Evolutionary conservation across 2,329 filamentous ascomycete species (phyloP), one percentile per base, ranked within the genome.

Genomic region (Penicillium sclerotigenum): DNA sequence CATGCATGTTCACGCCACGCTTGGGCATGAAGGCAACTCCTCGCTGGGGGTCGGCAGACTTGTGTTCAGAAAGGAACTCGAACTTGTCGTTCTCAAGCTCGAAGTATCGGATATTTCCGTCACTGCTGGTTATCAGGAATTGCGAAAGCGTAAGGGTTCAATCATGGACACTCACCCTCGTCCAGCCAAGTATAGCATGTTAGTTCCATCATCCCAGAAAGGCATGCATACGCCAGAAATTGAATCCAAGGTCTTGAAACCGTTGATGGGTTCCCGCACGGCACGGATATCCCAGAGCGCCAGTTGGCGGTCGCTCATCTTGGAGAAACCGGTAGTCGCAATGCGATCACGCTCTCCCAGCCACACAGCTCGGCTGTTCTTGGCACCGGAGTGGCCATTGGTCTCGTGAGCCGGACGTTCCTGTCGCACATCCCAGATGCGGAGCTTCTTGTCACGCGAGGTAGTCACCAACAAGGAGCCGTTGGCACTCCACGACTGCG

Each of bases 61-160:
- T 96, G 83, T 97, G 94, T 74, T 97, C 93, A 61, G 91, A 95
- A 52, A 99, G 80, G 76, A 90, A 96, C 77, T 99, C 93, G 72
- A 99, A 97, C 77, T 97, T 97, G 81, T 97, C 93, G 77, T 97
- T 96, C 72, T 95, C 90, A 71, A 95, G 96, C 77, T 99, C 94
- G 74, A 90, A 99, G 82, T 99, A 99, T 62, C 94, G 92, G 71
- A 99, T 99, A 77, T 99, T 99, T 70, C 94, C 94, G 72, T 99
- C 94, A 75, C 90, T 94, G 28, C 7, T 8, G 28, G 46, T 18
- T 24, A 54, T 68, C 42, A 69, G 61, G 31, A 20, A 33, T 16
- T 31, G 20, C 8, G 26, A 8, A 20, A 22, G 14, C 5, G 1
- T 5, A 29, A 53, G 4, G 18, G 9, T 36, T 24, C 45, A 18